These are phyloP conservation scores for Annulohypoxylon truncatum DNA, from an alignment of 2,329 filamentous ascomycete species.

Conservation along the genomic window DNA sequence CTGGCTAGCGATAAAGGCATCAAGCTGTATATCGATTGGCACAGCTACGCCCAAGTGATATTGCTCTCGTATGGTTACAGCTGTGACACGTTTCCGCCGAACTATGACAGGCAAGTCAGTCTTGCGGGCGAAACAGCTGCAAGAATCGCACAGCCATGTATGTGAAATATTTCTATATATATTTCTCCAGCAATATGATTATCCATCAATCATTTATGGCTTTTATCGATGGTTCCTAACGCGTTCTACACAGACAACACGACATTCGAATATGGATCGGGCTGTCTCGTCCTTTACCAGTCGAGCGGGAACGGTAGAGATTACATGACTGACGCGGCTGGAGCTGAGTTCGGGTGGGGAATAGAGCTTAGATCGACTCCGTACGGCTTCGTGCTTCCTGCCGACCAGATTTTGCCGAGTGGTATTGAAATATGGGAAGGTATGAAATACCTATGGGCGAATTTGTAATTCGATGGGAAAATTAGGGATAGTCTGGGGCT, in stretches of 20 bases:
- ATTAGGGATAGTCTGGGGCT: background rate
- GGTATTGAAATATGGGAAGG: constrained; percentile 52
- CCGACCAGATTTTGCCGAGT: constrained; percentile 53
- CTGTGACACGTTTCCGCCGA: constrained; percentile 57
- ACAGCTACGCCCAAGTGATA: constrained; percentile 67
- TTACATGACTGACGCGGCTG: constrained; percentile 45
- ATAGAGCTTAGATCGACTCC: constrained; percentile 54
- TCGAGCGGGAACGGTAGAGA: constrained; percentile 46
- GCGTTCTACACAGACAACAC: constrained; percentile 36
- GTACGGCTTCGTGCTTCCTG: constrained; percentile 54
- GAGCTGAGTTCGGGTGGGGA: constrained; percentile 54
- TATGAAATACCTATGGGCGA: constrained; percentile 45
- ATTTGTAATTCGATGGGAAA: constrained; percentile 18
- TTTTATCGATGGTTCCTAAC: constrained; percentile 44
- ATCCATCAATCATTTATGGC: constrained; percentile 4
- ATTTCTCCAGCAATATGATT: constrained; percentile 15
- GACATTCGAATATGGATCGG: constrained; percentile 44
- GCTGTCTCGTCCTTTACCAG: constrained; percentile 46
- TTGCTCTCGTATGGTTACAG: constrained; percentile 68
- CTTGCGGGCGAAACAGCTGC: constrained; percentile 52
- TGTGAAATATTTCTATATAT: background rate
- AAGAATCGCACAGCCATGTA: constrained; percentile 50
- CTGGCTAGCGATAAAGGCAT: constrained; percentile 58
- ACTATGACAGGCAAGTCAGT: constrained; percentile 56
- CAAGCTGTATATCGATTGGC: constrained; percentile 69